Base-by-base conservation (phyloP, 2,329 filamentous ascomycete species). In the Cryphonectria parasitica region DNA sequence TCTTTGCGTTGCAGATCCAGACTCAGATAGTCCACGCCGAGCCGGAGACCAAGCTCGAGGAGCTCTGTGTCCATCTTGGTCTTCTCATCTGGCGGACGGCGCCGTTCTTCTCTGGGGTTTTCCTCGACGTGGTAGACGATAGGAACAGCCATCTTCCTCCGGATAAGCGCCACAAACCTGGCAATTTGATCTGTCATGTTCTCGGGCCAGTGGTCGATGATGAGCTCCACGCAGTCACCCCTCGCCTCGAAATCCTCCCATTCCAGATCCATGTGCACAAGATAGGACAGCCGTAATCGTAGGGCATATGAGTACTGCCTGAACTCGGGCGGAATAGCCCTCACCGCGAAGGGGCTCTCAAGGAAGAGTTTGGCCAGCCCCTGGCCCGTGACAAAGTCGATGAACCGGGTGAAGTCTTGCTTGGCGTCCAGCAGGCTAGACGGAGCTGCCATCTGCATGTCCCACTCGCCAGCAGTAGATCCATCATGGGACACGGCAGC, bases 21-120 rank as follows among this genome's bases (percentile, higher is more conserved):
- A 45, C 87, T 89, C 66, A 90, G 76, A 74, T 89, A 92, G 67
- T 92, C 90, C 2, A 91, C 89, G 1, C 87, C 89, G 61, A 92
- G 83, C 19, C 90, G 87, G 31, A 92, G 80, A 6, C 90, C 90
- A 72, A 91, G 88, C 56, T 88, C 84, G 31, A 91, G 82, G 39
- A 92, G 80, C 68, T 86, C 83, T 19, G 88, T 78, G 75, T 91
- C 91, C 67, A 82, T 77, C 8, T 77, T 66, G 67, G 82, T 77
- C 69, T 78, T 81, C 71, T 84, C 82, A 17, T 81, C 79, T 3
- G 76, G 74, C 2, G 79, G 56, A 43, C 82, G 77, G 54, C 77
- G 77, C n/a, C 81, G 78, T 74, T 83, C 82, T 54, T 81, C 82
- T 31, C 82, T 81, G 0, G 83, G 83, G 52, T 80, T 79, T 68